A percentile compares a stretch with the other conserved stretches of the same genome.
These are phyloP conservation scores for Alopecurus myosuroides DNA, from an alignment of 176 grass and related monocot genomes.

Conservation along the genomic window DNA sequence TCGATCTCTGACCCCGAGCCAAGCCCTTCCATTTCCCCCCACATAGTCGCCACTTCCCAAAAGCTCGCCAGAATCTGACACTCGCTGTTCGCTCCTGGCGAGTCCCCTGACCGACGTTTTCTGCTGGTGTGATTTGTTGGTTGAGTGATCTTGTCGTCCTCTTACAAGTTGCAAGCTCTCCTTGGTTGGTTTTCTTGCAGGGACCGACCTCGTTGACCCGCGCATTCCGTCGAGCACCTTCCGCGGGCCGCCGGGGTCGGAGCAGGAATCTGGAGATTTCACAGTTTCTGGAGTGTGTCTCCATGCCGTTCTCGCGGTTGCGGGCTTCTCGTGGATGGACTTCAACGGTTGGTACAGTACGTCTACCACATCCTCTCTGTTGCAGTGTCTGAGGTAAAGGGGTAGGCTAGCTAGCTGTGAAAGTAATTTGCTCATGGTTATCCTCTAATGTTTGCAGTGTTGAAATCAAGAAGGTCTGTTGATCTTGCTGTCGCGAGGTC, in stretches of 20 bases:
- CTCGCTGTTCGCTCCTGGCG: background rate
- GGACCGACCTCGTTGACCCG: background rate
- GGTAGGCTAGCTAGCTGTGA: background rate
- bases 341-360: constrained; percentile 36
- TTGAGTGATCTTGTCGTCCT: constrained; percentile 10
- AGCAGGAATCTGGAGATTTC: background rate
- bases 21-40: background rate
- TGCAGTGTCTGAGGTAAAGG: background rate
- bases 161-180: background rate
- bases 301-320: background rate
- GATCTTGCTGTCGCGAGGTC: background rate
- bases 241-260: background rate
- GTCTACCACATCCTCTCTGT: background rate
- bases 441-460: constrained; percentile 14
- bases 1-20: background rate
- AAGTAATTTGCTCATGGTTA: background rate
- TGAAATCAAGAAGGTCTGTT: constrained; percentile 34
- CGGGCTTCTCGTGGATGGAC: constrained; percentile 27
- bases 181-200: background rate
- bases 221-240: constrained; percentile 40
- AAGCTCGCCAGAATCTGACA: background rate
- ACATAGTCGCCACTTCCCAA: background rate
- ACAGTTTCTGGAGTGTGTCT: background rate
- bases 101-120: background rate
- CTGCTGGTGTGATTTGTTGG: background rate